Evolutionary conservation across 495 filamentous ascomycete genomes (phyloP).

Genomic region (Tuber melanosporum): DNA sequence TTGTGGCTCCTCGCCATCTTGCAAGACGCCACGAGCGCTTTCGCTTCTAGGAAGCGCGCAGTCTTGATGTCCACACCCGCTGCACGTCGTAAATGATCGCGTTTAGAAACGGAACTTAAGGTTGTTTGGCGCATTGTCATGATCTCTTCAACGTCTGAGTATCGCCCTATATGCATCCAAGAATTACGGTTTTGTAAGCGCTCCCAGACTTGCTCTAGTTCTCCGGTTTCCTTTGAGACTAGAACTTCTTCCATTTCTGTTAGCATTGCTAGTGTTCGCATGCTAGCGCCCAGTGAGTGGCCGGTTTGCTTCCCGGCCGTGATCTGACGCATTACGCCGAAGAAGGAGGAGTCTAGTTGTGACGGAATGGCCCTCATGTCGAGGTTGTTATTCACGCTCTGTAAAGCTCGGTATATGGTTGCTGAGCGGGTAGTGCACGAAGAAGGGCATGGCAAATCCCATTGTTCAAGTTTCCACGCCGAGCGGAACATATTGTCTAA

Average conservation of each 20-base stretch:
- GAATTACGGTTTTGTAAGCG: slow-evolving; percentile 58
- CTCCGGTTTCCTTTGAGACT: slow-evolving; percentile 50
- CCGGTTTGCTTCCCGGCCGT: slow-evolving; percentile 52
- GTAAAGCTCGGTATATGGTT: slow-evolving; percentile 71
- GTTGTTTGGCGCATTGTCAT: slow-evolving; percentile 74
- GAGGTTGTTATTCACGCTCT: slow-evolving; percentile 63
- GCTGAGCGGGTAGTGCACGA: slow-evolving; percentile 56
- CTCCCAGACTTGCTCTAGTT: slow-evolving; percentile 57
- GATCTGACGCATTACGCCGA: slow-evolving; percentile 56
- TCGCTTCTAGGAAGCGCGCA: slow-evolving; percentile 64
- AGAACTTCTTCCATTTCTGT: slow-evolving; percentile 76
- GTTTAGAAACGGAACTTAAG: slow-evolving; percentile 70
- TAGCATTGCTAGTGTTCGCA: slow-evolving; percentile 68
- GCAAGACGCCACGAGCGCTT: slow-evolving; percentile 65
- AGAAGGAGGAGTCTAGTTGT: slow-evolving; percentile 59
- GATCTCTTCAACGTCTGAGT: slow-evolving; percentile 72
- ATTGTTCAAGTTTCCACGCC: slow-evolving; percentile 82
- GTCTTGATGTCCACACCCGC: slow-evolving; percentile 54
- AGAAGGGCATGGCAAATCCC: slow-evolving; percentile 75
- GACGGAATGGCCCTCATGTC: slow-evolving; percentile 49
- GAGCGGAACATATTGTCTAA: slow-evolving; percentile 67
- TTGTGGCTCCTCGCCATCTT: slow-evolving; percentile 68
- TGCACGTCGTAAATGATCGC: slow-evolving; percentile 54
- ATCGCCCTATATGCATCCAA: slow-evolving; percentile 78
- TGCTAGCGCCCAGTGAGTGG: slow-evolving; percentile 55